Evolutionary conservation across 2,329 filamentous ascomycete genomes (phyloP).

Genomic region (Fusarium zealandicum): DNA sequence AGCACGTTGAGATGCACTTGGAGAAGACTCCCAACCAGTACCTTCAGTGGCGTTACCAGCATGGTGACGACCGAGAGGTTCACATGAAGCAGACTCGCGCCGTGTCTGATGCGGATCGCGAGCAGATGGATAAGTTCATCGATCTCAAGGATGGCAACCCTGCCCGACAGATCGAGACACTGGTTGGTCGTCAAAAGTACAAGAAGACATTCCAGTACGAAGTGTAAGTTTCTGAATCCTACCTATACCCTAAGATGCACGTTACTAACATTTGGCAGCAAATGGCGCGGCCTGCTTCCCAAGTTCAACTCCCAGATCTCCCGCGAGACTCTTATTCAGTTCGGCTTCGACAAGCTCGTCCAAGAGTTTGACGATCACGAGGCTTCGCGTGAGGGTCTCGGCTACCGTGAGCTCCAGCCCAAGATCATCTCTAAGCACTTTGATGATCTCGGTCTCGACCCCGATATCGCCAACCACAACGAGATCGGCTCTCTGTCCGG

Average conservation of each 20-base stretch:
- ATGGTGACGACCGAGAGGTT: constrained; percentile 96
- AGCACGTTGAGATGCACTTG: constrained; percentile 99
- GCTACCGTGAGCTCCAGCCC: constrained; percentile 91
- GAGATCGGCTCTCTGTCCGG: constrained; percentile 95
- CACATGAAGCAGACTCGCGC: constrained; percentile 97
- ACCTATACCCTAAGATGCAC: neutral
- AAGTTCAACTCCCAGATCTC: constrained; percentile 95
- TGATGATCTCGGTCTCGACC: constrained; percentile 93
- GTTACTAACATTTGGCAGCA: constrained; percentile 57
- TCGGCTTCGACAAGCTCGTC: constrained; percentile 90
- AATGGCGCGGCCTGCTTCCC: constrained; percentile 88
- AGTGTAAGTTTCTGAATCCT: constrained; percentile 64
- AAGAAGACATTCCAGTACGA: constrained; percentile 99
- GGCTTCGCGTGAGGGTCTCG: constrained; percentile 96
- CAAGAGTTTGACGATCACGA: constrained; percentile 99
- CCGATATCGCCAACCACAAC: constrained; percentile 98
- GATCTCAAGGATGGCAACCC: constrained; percentile 86
- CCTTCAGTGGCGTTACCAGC: constrained; percentile 96
- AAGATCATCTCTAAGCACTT: constrained; percentile 98
- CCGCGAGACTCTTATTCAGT: constrained; percentile 85
- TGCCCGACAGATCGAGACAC: constrained; percentile 77
- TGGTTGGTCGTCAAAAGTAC: constrained; percentile 97
- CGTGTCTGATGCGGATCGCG: constrained; percentile 82
- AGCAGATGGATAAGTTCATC: constrained; percentile 89
- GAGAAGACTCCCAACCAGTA: constrained; percentile 99